These are phyloP conservation scores for Populus trichocarpa DNA, from an alignment of 441 rosid genomes.

Conservation along the genomic window DNA sequence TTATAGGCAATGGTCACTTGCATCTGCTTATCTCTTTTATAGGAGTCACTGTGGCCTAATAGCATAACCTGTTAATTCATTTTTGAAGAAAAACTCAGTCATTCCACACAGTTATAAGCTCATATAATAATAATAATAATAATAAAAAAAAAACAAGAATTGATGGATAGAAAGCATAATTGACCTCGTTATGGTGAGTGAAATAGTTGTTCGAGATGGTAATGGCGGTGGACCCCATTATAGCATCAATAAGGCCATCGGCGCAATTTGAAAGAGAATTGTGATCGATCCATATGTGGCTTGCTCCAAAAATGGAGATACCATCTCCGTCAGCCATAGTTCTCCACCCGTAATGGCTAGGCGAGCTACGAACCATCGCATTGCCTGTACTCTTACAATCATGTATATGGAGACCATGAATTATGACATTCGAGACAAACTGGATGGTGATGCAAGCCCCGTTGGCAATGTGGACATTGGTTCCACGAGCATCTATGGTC, in stretches of 20 bases:
- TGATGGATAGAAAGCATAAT: neutral
- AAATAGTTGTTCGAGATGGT: slow-evolving; percentile 82
- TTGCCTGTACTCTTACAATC: slow-evolving; percentile 94
- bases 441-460: slow-evolving; percentile 94
- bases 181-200: slow-evolving; percentile 88
- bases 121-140: neutral
- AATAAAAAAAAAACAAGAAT: neutral
- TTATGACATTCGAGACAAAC: slow-evolving; percentile 69
- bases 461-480: slow-evolving; percentile 79
- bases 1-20: slow-evolving; percentile 93
- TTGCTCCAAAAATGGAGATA: slow-evolving; percentile 78
- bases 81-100: neutral
- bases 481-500: slow-evolving; percentile 85
- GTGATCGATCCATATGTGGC: slow-evolving; percentile 94
- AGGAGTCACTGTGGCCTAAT: slow-evolving; percentile 81
- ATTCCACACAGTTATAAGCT: neutral
- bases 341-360: slow-evolving; percentile 73
- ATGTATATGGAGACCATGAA: slow-evolving; percentile 81
- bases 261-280: slow-evolving; percentile 72
- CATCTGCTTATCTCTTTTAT: slow-evolving; percentile 75
- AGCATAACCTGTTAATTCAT: slow-evolving; percentile 61
- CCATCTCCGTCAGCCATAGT: slow-evolving; percentile 92
- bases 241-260: slow-evolving; percentile 84
- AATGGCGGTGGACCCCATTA: slow-evolving; percentile 81
- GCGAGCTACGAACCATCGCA: slow-evolving; percentile 74